Evolutionary conservation across 176 grass and related monocot species (phyloP).

Genomic region (Oryza glaberrima): DNA sequence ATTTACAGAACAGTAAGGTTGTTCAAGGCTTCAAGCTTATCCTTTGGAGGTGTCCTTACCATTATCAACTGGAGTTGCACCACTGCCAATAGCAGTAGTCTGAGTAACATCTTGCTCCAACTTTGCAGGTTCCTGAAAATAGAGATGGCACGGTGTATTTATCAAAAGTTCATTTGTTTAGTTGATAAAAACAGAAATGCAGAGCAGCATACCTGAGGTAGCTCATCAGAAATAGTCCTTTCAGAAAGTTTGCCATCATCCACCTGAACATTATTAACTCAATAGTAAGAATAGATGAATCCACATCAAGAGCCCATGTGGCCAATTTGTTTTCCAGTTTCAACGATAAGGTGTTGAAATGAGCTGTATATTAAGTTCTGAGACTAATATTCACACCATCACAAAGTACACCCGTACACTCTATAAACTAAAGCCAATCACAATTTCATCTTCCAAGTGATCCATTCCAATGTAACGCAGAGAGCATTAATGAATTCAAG

Average conservation of each 20-base stretch:
- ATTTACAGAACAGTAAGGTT: slow-evolving; percentile 30
- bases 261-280: slow-evolving; percentile 52
- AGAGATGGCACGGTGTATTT: neutral
- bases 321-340: slow-evolving; percentile 10
- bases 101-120: slow-evolving; percentile 51
- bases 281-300: slow-evolving; percentile 33
- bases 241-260: slow-evolving; percentile 88
- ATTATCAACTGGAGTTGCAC: slow-evolving; percentile 49
- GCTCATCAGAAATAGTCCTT: slow-evolving; percentile 84
- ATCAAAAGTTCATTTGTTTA: slow-evolving; percentile 8
- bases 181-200: slow-evolving; percentile 29
- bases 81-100: slow-evolving; percentile 38
- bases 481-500: neutral
- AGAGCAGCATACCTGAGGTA: slow-evolving; percentile 60
- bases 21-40: slow-evolving; percentile 41
- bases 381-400: neutral
- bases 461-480: neutral
- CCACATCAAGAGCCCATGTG: neutral
- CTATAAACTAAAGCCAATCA: slow-evolving; percentile 36
- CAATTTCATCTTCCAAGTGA: slow-evolving; percentile 30
- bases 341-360: neutral
- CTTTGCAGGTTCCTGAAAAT: slow-evolving; percentile 63
- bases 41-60: slow-evolving; percentile 55
- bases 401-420: slow-evolving; percentile 18
- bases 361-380: neutral